Percentiles rank a stretch among this genome's conserved stretches.
phyloP scores from a whole-genome alignment of 2,329 filamentous ascomycete species.

The Nothophaeocryptopus gaeumannii region DNA sequence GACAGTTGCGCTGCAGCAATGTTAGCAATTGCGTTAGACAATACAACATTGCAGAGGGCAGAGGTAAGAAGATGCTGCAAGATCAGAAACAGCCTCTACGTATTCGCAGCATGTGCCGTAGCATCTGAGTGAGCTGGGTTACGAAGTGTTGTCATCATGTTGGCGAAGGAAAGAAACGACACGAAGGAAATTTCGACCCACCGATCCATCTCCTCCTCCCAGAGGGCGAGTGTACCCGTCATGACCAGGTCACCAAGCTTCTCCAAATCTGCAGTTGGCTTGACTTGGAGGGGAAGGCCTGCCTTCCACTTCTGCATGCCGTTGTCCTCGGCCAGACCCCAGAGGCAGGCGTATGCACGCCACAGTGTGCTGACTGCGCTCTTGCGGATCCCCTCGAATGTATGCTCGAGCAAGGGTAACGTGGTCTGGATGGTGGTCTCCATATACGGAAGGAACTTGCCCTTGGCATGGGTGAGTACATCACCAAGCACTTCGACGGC shows the following conservation, averaged over 20 bases:
- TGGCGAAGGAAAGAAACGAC: conserved; percentile 9
- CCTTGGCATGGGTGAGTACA: conserved; percentile 81
- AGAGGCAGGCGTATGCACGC: conserved; percentile 89
- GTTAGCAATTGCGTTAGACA: conserved; percentile 42
- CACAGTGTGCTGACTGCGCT: conserved; percentile 87
- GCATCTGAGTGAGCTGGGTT: conserved; percentile 99
- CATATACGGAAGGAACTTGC: conserved; percentile 77
- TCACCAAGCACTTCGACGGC: conserved; percentile 93
- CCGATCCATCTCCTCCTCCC: conserved; percentile 90
- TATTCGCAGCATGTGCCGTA: conserved; percentile 41
- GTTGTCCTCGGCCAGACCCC: conserved; percentile 78
- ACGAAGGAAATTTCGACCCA: conserved; percentile 55
- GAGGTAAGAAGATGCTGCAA: neutral
- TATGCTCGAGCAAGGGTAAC: conserved; percentile 77
- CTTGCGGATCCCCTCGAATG: conserved; percentile 90
- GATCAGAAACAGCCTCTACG: conserved; percentile 51
- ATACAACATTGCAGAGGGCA: conserved; percentile 28
- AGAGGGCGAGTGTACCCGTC: conserved; percentile 77
- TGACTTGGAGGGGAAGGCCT: conserved; percentile 76
- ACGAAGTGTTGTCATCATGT: conserved; percentile 87
- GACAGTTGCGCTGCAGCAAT: conserved; percentile 66
- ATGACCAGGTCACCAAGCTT: conserved; percentile 85
- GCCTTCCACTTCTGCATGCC: conserved; percentile 80
- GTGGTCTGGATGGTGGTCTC: conserved; percentile 83
- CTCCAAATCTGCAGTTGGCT: conserved; percentile 74